These are phyloP conservation scores for Eutrema salsugineum DNA, from an alignment of 441 rosid genomes.

Conservation along the genomic window DNA sequence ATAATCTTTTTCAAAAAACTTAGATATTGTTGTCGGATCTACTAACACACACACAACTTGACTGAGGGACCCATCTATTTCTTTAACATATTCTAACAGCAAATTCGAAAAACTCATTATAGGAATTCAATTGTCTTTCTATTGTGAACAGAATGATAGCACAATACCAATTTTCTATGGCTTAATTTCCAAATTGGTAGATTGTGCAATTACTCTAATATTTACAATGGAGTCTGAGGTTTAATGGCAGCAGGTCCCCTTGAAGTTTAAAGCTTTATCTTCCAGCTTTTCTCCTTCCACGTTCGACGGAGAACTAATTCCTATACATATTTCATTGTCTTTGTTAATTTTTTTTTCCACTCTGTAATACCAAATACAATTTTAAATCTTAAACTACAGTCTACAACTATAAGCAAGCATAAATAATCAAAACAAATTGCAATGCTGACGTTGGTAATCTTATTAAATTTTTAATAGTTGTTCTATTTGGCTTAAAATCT, in stretches of 20 bases:
- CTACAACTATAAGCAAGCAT: background rate
- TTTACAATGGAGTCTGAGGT: background rate
- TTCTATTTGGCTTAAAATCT: no score
- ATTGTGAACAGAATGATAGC: no score
- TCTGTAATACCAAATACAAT: background rate
- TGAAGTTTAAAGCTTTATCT: background rate
- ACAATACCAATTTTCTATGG: no score
- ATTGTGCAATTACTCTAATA: no score
- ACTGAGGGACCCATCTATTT: no score
- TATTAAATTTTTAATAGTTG: background rate
- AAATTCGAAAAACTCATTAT: no score
- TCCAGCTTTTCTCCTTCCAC: conserved; percentile 19
- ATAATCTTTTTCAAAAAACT: no score
- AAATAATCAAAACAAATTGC: background rate
- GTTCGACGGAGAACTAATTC: background rate
- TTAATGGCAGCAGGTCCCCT: conserved; percentile 21
- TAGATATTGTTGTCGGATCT: no score
- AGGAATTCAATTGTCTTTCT: no score
- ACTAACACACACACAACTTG: no score
- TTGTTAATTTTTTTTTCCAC: background rate
- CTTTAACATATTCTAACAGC: no score
- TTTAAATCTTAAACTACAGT: background rate
- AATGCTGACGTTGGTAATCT: background rate
- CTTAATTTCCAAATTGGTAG: no score
- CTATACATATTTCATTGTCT: background rate